Conservation (phyloP, 306 rosid species). For the Quillaja saponaria region DNA sequence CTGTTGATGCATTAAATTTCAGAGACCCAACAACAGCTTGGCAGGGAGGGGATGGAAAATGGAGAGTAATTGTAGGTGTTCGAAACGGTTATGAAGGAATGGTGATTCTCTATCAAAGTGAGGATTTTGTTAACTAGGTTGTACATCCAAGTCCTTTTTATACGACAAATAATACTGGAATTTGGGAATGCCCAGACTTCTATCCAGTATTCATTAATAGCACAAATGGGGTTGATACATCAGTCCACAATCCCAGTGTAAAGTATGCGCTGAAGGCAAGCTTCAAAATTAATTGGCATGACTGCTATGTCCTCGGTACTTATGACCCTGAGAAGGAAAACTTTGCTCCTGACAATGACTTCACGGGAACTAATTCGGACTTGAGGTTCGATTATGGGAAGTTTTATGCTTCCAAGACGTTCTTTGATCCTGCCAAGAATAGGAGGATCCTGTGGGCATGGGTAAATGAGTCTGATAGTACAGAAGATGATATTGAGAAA, state of each 20-base stretch:
- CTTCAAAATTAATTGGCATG: slow-evolving; percentile 16
- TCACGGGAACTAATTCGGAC: slow-evolving; percentile 36
- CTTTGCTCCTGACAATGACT: slow-evolving; percentile 37
- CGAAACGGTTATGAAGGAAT: slow-evolving; percentile 41
- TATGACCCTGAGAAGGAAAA: slow-evolving; percentile 36
- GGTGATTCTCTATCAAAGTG: slow-evolving; percentile 40
- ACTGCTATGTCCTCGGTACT: slow-evolving; percentile 52
- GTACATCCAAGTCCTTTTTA: slow-evolving; percentile 33
- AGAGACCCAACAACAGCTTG: slow-evolving; percentile 69
- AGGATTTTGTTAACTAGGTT: slow-evolving; percentile 50
- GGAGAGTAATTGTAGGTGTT: slow-evolving; percentile 51
- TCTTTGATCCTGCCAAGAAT: slow-evolving; percentile 48
- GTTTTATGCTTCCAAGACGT: slow-evolving; percentile 60
- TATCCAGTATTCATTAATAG: slow-evolving; percentile 44
- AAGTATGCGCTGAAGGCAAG: slow-evolving; percentile 58
- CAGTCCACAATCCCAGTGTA: slow-evolving; percentile 17
- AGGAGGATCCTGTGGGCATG: slow-evolving; percentile 53
- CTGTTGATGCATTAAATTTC: slow-evolving; percentile 34
- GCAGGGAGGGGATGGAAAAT: slow-evolving; percentile 43
- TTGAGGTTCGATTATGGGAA: slow-evolving; percentile 54
- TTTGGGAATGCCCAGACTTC: slow-evolving; percentile 61
- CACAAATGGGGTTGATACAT: slow-evolving; percentile 51
- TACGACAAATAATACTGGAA: slow-evolving; percentile 33
- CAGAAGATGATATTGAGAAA: slow-evolving; percentile 46
- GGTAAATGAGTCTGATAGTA: slow-evolving; percentile 35